A percentile compares a stretch with the other conserved stretches of the same genome.
These are phyloP conservation scores for Umbelopsis sp. DNA, from an alignment of 192 early-diverging fungal species.

Conservation along the genomic window DNA sequence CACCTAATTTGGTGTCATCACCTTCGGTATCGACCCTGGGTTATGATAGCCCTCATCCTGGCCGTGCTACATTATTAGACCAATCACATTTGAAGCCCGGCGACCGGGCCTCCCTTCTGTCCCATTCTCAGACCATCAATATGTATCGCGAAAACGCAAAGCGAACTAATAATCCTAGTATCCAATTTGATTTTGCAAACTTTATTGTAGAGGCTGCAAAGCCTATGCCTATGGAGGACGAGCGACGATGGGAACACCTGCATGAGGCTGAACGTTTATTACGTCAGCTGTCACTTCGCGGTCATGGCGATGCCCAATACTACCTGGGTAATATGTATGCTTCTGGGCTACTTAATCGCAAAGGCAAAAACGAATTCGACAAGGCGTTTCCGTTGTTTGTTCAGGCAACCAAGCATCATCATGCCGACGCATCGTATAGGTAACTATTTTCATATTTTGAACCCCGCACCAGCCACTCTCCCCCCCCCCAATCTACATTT, in stretches of 20 bases:
- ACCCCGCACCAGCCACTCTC: background rate
- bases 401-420: slow-evolving; percentile 69
- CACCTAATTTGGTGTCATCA: slow-evolving; percentile 3
- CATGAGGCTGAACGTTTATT: slow-evolving; percentile 73
- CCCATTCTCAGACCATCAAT: slow-evolving; percentile 57
- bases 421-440: slow-evolving; percentile 68
- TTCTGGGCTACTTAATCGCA: slow-evolving; percentile 63
- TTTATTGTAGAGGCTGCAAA: slow-evolving; percentile 65
- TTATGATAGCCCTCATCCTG: slow-evolving; percentile 3
- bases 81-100: slow-evolving; percentile 65
- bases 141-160: slow-evolving; percentile 69
- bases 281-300: slow-evolving; percentile 57
- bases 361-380: slow-evolving; percentile 67
- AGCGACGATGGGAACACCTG: slow-evolving; percentile 52
- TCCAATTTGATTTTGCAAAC: slow-evolving; percentile 72
- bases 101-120: slow-evolving; percentile 56
- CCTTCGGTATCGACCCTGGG: background rate
- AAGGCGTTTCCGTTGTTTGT: slow-evolving; percentile 71
- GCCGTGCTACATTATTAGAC: slow-evolving; percentile 37
- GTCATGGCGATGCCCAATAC: slow-evolving; percentile 72
- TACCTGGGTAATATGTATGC: slow-evolving; percentile 71
- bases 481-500: background rate
- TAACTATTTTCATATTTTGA: slow-evolving; percentile 24
- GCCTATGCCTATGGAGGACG: slow-evolving; percentile 45
- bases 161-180: slow-evolving; percentile 61